phyloP scores from a whole-genome alignment of 208 protist species.

The Crithidia sp. region DNA sequence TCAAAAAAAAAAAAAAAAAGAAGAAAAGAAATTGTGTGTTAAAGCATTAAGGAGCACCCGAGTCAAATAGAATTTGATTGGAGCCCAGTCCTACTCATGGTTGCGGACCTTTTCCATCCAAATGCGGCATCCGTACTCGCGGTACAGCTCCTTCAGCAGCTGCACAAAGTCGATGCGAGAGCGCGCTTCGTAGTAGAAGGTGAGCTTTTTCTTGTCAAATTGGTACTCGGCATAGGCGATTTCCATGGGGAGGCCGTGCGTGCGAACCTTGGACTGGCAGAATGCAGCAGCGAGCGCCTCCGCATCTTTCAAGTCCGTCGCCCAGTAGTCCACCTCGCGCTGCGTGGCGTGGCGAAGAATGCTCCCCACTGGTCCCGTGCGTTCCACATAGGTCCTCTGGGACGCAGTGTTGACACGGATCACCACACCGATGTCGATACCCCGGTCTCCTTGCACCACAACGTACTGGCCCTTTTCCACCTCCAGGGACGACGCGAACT shows the following conservation, averaged over 20 bases:
- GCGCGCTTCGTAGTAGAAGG: slow-evolving; percentile 88
- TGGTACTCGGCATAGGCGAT: slow-evolving; percentile 91
- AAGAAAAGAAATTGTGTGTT: not conserved
- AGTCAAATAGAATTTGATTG: too few species aligned
- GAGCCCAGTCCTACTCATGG: slow-evolving; percentile 9
- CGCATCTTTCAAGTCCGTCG: slow-evolving; percentile 81
- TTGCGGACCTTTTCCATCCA: slow-evolving; percentile 90
- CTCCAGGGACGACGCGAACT: slow-evolving; percentile 67
- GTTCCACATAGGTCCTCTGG: slow-evolving; percentile 64
- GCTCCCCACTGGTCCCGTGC: slow-evolving; percentile 51
- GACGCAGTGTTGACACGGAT: slow-evolving; percentile 65
- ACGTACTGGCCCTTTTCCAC: slow-evolving; percentile 83
- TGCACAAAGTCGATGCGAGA: slow-evolving; percentile 82
- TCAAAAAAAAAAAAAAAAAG: not conserved
- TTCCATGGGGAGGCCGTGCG: slow-evolving; percentile 75
- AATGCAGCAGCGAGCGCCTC: slow-evolving; percentile 70
- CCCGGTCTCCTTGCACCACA: slow-evolving; percentile 88
- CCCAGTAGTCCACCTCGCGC: slow-evolving; percentile 89
- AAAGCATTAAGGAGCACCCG: too few species aligned
- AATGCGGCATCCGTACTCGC: slow-evolving; percentile 89
- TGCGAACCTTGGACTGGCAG: slow-evolving; percentile 65
- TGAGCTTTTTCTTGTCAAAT: slow-evolving; percentile 94
- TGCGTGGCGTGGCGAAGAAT: slow-evolving; percentile 82
- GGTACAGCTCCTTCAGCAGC: slow-evolving; percentile 84
- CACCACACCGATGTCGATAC: slow-evolving; percentile 90